Evolutionary conservation across 2,329 filamentous ascomycete genomes (phyloP).

Genomic region (Sclerotinia trifoliorum): DNA sequence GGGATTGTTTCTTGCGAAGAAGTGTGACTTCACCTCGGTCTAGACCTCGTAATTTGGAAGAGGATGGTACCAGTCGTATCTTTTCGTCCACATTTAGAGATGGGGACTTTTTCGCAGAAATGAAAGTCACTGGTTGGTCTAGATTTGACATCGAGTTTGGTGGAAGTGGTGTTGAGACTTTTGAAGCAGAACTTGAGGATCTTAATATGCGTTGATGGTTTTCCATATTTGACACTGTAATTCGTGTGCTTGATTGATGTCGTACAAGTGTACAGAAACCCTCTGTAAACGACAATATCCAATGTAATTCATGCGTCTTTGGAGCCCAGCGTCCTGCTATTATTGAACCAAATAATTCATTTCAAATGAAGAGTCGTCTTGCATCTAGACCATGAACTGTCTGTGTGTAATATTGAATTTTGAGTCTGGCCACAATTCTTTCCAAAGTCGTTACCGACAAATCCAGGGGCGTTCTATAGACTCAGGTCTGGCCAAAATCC

Average conservation of each 20-base stretch:
- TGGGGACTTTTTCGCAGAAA: accelerated
- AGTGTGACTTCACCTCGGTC: not conserved
- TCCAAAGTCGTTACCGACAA: not conserved
- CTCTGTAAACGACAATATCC: not conserved
- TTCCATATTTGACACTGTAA: not conserved
- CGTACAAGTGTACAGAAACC: not conserved
- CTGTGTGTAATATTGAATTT: not conserved
- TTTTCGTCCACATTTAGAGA: not conserved
- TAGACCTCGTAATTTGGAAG: not conserved
- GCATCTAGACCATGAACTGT: not conserved
- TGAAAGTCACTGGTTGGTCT: not conserved
- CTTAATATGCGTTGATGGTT: not conserved
- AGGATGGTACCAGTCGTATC: not conserved
- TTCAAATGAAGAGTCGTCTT: not conserved
- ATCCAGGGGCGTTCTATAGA: not conserved
- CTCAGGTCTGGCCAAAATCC: constrained; percentile 1
- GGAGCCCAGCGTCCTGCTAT: not conserved
- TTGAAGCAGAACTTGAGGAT: not conserved
- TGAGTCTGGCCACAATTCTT: not conserved
- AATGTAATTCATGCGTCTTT: not conserved
- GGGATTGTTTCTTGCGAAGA: not conserved
- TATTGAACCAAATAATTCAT: not conserved
- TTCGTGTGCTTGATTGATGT: not conserved
- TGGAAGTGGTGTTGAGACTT: not conserved
- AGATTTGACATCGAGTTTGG: not conserved